Evolutionary conservation across 2,329 filamentous ascomycete genomes (phyloP), one percentile per base, ranked within the genome.

Genomic region (Botrytis galanthina): DNA sequence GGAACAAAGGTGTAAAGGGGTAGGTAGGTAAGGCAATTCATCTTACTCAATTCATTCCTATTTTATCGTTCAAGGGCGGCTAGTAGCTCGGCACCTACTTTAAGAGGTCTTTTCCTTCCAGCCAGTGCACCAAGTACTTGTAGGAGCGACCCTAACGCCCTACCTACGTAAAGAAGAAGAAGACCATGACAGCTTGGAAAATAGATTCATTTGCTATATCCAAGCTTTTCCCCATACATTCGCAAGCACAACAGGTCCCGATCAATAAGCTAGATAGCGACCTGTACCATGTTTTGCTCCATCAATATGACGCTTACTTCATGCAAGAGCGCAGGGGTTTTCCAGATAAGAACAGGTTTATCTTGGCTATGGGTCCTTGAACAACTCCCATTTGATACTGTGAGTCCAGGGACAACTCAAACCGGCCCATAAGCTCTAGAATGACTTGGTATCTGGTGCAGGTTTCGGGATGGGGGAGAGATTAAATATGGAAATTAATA

Each of bases 291-390:
- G 35, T 68, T 54, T 37, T 32, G 61, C 39, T 18, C 14, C 20
- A 48, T 48, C 42, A 66, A 66, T 44, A 66, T 29, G 64, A 39
- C 26, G 64, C 44, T 54, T 22, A n/a, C 20, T 66, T 68, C 35
- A 42, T 68, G 64, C 35, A 29, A 68, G 26, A 32, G 10, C 4
- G 48, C 48, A 68, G 66, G 64, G 66, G 26, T 42, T 57, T 16
- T 57, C 35, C 7, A 18, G 66, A 32, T 42, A n/a, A 68, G 66
- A 68, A 29, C 66, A 42, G n/a, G 64, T 42, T 54, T 57, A 57
- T 68, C n/a, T 68, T 57, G 48, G 66, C 48, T 18, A 16, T 42
- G 14, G 26, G 14, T 12, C 32, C 16, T 29, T 39, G 63, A 20
- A 37, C 22, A 35, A n/a, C 29, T 35, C 39, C 39, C 14, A 39